phyloP scores from a whole-genome alignment of 2,329 filamentous ascomycete genomes.

The Penicillium rolfsii region DNA sequence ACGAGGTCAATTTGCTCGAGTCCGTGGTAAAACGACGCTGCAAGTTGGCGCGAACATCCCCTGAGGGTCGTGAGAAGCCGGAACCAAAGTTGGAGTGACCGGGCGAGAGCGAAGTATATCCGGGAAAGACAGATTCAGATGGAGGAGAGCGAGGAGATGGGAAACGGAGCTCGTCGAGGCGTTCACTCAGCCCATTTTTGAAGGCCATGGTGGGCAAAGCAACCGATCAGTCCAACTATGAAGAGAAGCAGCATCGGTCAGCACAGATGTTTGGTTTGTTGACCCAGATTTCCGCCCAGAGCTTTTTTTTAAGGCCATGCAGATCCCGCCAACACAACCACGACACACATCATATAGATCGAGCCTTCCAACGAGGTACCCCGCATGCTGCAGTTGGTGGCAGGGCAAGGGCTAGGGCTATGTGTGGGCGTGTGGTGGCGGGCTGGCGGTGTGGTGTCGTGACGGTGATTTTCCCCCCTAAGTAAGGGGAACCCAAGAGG shows the following conservation, averaged over 20 bases:
- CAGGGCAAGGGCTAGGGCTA: constrained; percentile 18
- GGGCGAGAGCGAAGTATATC: constrained; percentile 73
- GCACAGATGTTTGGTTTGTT: constrained; percentile 15
- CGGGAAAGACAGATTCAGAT: constrained; percentile 74
- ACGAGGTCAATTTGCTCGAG: constrained; percentile 73
- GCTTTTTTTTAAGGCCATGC: constrained; percentile 6
- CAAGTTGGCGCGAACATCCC: constrained; percentile 75
- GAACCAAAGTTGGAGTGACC: constrained; percentile 66
- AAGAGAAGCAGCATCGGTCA: constrained; percentile 30
- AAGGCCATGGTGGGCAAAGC: constrained; percentile 61
- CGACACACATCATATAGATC: constrained; percentile 1
- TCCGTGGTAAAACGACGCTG: constrained; percentile 95
- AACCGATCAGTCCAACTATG: constrained; percentile 39
- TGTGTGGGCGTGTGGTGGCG: constrained; percentile 17
- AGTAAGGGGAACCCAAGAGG: constrained; percentile 43
- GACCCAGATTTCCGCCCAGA: constrained; percentile 4
- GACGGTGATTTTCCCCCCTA: constrained; percentile 24
- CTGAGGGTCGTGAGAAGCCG: constrained; percentile 58
- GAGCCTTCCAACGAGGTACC: not conserved
- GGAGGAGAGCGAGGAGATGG: constrained; percentile 75
- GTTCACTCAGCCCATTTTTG: constrained; percentile 63
- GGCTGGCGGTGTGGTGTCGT: constrained; percentile 39
- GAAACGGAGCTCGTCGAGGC: constrained; percentile 80
- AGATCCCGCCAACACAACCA: not conserved
- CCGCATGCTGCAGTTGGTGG: constrained; percentile 15